Conservation (phyloP, 768 basidiomycete species). For the Tephrocybe sp. region DNA sequence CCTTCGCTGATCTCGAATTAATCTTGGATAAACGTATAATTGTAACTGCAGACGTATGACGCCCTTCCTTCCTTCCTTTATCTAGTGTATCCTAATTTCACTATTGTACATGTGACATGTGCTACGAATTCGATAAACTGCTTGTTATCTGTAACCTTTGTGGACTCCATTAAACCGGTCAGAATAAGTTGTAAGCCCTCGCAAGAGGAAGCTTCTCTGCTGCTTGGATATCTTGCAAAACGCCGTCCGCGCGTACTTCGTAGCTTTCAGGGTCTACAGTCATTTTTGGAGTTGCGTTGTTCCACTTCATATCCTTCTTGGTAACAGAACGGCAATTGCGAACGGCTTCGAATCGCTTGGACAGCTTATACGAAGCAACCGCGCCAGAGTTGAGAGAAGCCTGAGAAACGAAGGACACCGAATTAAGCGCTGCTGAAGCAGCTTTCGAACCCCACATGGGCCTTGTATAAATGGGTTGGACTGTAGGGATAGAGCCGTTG, state of each 20-base stretch:
- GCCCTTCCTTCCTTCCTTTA: neutral
- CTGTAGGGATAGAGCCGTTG: constrained; percentile 94
- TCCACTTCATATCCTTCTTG: constrained; percentile 96
- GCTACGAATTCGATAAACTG: too few relatives aligned
- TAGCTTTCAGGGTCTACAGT: constrained; percentile 91
- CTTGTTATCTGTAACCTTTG: too few relatives aligned
- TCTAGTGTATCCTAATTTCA: neutral
- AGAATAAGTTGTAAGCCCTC: constrained; percentile 81
- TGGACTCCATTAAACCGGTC: too few relatives aligned
- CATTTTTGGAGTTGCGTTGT: constrained; percentile 79
- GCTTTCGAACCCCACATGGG: constrained; percentile 95
- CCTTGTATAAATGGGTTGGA: constrained; percentile 82
- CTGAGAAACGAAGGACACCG: constrained; percentile 83
- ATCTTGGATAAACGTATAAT: too few relatives aligned
- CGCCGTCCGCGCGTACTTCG: constrained; percentile 81
- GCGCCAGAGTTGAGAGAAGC: constrained; percentile 60
- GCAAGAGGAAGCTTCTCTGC: constrained; percentile 70
- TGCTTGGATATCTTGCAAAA: constrained; percentile 72
- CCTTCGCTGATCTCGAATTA: neutral
- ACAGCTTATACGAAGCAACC: constrained; percentile 65
- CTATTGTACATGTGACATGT: too few relatives aligned
- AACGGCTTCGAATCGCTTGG: constrained; percentile 77
- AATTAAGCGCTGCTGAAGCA: constrained; percentile 78
- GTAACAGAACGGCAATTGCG: constrained; percentile 68
- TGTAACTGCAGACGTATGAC: neutral